These are phyloP conservation scores for Sordaria brevicollis DNA, from an alignment of 495 filamentous ascomycete genomes.

Conservation along the genomic window DNA sequence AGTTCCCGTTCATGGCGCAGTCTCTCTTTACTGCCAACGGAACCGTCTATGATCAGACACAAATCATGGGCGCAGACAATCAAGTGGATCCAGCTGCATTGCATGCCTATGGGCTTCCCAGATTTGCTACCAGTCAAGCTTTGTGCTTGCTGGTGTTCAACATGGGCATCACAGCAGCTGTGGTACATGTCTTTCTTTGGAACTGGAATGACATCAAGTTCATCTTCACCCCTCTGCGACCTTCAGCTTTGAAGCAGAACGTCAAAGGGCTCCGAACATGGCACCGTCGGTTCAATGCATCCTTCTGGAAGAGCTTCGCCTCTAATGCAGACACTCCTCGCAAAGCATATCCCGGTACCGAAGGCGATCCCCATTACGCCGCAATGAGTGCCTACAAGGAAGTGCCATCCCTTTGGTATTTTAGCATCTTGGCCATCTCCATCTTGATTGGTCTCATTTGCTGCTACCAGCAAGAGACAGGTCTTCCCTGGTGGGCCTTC, in stretches of 20 bases:
- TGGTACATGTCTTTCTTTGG: conserved; percentile 30
- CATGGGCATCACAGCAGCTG: conserved; percentile 30
- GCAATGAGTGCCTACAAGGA: conserved; percentile 37
- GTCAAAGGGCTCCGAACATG: background rate
- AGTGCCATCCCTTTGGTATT: conserved; percentile 45
- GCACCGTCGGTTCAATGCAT: conserved; percentile 1
- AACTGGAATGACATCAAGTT: conserved; percentile 19
- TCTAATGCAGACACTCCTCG: background rate
- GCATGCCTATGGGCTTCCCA: conserved; percentile 25
- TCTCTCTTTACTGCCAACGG: conserved; percentile 35
- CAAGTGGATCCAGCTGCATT: conserved; percentile 25
- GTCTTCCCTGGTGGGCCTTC: conserved; percentile 46
- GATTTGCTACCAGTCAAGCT: conserved; percentile 30
- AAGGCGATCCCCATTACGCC: conserved; percentile 37
- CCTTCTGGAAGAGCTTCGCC: background rate
- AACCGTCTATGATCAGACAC: conserved; percentile 42
- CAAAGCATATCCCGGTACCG: conserved; percentile 1
- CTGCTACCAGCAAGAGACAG: conserved; percentile 35
- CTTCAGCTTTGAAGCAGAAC: conserved; percentile 10
- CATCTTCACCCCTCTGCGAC: conserved; percentile 10
- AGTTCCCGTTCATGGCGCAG: conserved; percentile 40
- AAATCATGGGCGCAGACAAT: conserved; percentile 22
- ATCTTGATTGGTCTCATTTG: conserved; percentile 38
- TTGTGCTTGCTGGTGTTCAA: conserved; percentile 27
- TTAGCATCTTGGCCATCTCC: conserved; percentile 27